Conservation (phyloP, 257 asterid genomes). For the Cynanchum wilfordii region DNA sequence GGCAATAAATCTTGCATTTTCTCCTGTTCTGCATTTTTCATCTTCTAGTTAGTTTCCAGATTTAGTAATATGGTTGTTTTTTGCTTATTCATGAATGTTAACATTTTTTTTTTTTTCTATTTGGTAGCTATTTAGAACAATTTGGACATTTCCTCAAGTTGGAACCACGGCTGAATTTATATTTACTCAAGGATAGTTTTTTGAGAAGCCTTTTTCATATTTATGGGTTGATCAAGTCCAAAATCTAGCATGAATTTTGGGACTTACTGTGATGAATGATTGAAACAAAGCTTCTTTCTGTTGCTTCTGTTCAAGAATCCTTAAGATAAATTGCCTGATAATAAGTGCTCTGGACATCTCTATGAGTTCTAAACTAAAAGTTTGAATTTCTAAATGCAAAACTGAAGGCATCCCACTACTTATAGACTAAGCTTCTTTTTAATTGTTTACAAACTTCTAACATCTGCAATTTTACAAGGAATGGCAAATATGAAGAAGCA, state of each 20-base stretch:
- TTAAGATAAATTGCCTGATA: background rate
- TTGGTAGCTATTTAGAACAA: background rate
- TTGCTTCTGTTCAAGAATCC: background rate
- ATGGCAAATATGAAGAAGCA: slow-evolving; percentile 70
- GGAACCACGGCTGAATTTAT: background rate
- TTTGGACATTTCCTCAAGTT: background rate
- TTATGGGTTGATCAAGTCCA: background rate
- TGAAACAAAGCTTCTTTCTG: too few species aligned
- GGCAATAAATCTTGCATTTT: slow-evolving; percentile 8
- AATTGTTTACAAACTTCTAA: background rate
- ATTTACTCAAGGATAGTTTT: background rate
- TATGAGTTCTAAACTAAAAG: background rate
- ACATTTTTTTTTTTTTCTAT: background rate
- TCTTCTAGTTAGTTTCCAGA: background rate
- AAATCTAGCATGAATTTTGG: background rate
- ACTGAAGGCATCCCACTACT: background rate
- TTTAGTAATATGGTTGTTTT: background rate
- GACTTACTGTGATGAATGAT: background rate
- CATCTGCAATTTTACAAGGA: slow-evolving; percentile 33
- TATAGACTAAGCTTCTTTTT: background rate
- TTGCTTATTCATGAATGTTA: background rate
- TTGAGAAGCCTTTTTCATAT: background rate
- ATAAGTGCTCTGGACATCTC: background rate
- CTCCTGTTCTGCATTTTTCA: background rate
- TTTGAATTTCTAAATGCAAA: background rate